Base-by-base conservation (phyloP, 441 rosid species). In the Manihot esculenta region DNA sequence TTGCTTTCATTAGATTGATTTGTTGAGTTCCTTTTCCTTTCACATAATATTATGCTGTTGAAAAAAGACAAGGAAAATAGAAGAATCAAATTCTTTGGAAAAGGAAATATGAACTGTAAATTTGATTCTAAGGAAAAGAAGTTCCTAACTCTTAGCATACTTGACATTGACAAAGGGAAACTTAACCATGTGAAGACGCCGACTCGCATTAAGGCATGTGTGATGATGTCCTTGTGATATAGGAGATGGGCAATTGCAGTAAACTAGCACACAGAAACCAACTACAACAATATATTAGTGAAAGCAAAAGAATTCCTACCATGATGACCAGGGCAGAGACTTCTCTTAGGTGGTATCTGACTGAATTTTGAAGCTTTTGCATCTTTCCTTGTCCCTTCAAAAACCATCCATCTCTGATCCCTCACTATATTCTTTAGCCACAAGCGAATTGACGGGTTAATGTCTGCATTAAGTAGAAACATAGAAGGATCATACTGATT, bases 251-350 rank as follows among this genome's bases (percentile, higher is more conserved):
- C n/a, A 30, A 26, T 44, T 58, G 30, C 69, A 30, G 35, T 69
- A 59, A 71, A 21, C 50, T 13, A 12, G 51, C 66, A 48, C 41
- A 10, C 20, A 51, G 30, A 73, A 35, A 47, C 70, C 66, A 38
- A 64, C 54, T 62, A 41, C 41, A 1, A 33, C 56, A 21, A 56
- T 21, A 35, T 20, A 49, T 12, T 26, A 18, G 10, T 57, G 73
- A 72, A 72, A 57, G 71, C 62, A 68, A 72, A 62, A 20, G 23
- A 27, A 47, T 59, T 64, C 45, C 79, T 67, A 66, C 72, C 68
- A 27, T 44, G 20, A 50, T 66, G 58, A 54, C 2, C 9, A 26
- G 12, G 21, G 42, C 42, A 59, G 67, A 15, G 7, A 30, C 5
- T 49, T 27, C 24, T 13, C 8, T 60, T 12, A 11, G 13, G 17